Evolutionary conservation across 768 basidiomycete species (phyloP).

Genomic region (Tremella yokohamensis): DNA sequence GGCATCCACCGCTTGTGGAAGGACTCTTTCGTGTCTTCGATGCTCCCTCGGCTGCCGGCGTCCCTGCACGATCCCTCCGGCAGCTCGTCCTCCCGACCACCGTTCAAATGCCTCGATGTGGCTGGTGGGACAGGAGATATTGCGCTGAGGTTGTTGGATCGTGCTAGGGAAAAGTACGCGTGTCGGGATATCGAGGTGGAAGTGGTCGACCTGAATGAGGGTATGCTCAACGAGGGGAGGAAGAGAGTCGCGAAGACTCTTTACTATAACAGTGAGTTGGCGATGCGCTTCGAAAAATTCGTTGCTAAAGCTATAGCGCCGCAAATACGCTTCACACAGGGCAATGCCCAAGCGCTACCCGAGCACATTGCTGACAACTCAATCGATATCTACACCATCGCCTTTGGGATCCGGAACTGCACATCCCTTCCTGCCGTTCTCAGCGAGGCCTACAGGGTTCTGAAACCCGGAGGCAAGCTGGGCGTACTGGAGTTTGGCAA

Average conservation of each 20-base stretch:
- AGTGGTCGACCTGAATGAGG: slow-evolving; percentile 87
- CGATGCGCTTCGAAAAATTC: neutral
- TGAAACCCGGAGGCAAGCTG: slow-evolving; percentile 93
- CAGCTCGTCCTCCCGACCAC: slow-evolving; percentile 12
- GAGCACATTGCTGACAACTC: slow-evolving; percentile 70
- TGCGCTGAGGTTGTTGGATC: slow-evolving; percentile 85
- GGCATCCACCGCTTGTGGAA: slow-evolving; percentile 98
- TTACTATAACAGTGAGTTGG: slow-evolving; percentile 86
- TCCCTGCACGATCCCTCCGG: slow-evolving; percentile 30
- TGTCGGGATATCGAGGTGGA: slow-evolving; percentile 86
- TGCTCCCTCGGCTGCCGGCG: slow-evolving; percentile 64
- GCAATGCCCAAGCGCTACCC: slow-evolving; percentile 81
- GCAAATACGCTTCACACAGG: slow-evolving; percentile 86
- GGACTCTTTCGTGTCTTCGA: slow-evolving; percentile 71
- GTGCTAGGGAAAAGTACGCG: slow-evolving; percentile 79
- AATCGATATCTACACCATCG: slow-evolving; percentile 96
- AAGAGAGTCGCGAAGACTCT: slow-evolving; percentile 92
- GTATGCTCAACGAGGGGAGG: slow-evolving; percentile 91
- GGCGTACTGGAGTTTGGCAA: slow-evolving; percentile 95
- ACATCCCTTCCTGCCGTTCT: slow-evolving; percentile 86
- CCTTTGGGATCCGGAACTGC: slow-evolving; percentile 96
- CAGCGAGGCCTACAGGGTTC: slow-evolving; percentile 81
- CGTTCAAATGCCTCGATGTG: slow-evolving; percentile 78
- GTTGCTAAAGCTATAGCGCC: slow-evolving; percentile 59
- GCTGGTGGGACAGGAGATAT: slow-evolving; percentile 97